A percentile compares a stretch with the other conserved stretches of the same genome.
Evolutionary conservation across 2,329 filamentous ascomycete species (phyloP).

Genomic region (Fusarium sambucinum): DNA sequence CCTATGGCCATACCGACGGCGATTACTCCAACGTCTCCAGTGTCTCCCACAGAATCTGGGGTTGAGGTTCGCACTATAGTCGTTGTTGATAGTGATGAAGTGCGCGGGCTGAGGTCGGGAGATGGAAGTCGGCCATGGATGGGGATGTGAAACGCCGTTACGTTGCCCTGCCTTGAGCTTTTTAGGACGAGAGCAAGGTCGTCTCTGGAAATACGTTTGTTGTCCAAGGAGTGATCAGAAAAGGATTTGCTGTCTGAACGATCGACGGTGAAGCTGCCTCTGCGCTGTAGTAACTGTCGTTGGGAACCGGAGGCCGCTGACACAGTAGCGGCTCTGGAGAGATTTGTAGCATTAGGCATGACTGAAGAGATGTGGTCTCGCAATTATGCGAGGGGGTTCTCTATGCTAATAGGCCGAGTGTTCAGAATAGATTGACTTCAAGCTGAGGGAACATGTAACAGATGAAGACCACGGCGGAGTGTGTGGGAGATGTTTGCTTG

Average conservation of each 20-base stretch:
- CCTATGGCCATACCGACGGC: slow-evolving; percentile 81
- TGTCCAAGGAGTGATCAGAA: slow-evolving; percentile 47
- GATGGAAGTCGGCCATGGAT: slow-evolving; percentile 58
- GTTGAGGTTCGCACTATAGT: slow-evolving; percentile 57
- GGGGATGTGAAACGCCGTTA: slow-evolving; percentile 57
- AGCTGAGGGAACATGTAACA: slow-evolving; percentile 20
- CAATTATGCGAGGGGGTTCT: slow-evolving; percentile 28
- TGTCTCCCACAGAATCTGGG: slow-evolving; percentile 58
- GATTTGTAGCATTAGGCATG: slow-evolving; percentile 41
- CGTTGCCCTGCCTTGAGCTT: slow-evolving; percentile 49
- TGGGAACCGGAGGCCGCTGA: slow-evolving; percentile 32
- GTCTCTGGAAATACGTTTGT: slow-evolving; percentile 62
- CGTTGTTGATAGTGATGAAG: slow-evolving; percentile 47
- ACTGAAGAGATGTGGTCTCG: slow-evolving; percentile 25
- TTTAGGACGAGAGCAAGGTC: slow-evolving; percentile 53
- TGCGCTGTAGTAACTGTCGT: slow-evolving; percentile 34
- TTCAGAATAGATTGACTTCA: slow-evolving; percentile 40
- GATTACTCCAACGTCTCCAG: slow-evolving; percentile 47
- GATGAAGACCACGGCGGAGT: slow-evolving; percentile 18
- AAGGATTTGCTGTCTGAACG: slow-evolving; percentile 30
- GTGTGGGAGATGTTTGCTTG: slow-evolving; percentile 38
- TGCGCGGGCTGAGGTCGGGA: slow-evolving; percentile 57
- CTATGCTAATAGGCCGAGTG: slow-evolving; percentile 14
- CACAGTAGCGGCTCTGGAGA: slow-evolving; percentile 45
- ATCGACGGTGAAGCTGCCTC: slow-evolving; percentile 43